Conservation (phyloP, 371 early-diverging fungal species). For the Polyrhizophydium stewartii region DNA sequence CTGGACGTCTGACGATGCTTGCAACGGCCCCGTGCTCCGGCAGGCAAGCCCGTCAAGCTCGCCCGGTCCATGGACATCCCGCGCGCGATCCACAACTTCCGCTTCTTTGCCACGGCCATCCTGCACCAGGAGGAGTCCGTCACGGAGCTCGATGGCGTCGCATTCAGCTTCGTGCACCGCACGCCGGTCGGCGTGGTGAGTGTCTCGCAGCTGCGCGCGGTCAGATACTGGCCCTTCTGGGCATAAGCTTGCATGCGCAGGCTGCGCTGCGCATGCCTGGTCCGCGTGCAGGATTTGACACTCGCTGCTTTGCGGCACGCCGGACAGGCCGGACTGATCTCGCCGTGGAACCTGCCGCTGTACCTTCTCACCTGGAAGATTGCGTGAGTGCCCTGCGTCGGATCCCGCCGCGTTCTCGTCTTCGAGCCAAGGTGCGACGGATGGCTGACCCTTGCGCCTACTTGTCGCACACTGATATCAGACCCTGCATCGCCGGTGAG, state of each 20-base stretch:
- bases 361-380: conserved; percentile 76
- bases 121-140: conserved; percentile 19
- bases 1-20: conserved; percentile 19
- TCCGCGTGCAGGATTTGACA: too few species aligned
- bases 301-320: not conserved
- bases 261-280: not conserved
- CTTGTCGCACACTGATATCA: not conserved
- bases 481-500: not conserved
- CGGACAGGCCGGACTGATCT: conserved; percentile 56
- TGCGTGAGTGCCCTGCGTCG: conserved; percentile 38
- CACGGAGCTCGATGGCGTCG: conserved; percentile 37
- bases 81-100: conserved; percentile 59
- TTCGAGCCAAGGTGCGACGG: conserved; percentile 1
- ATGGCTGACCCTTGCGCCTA: too few species aligned
- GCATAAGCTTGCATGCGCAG: conserved; percentile 2
- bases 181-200: conserved; percentile 57
- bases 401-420: not conserved
- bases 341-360: conserved; percentile 62
- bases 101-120: conserved; percentile 62
- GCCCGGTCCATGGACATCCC: conserved; percentile 64
- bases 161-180: conserved; percentile 43
- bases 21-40: conserved; percentile 39
- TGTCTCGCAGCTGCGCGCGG: too few species aligned
- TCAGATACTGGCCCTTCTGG: not conserved
- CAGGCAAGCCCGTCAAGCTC: conserved; percentile 56